Evolutionary conservation across 768 basidiomycete species (phyloP), one percentile per base, ranked within the genome.

Genomic region (Thelephora aurantiotincta): DNA sequence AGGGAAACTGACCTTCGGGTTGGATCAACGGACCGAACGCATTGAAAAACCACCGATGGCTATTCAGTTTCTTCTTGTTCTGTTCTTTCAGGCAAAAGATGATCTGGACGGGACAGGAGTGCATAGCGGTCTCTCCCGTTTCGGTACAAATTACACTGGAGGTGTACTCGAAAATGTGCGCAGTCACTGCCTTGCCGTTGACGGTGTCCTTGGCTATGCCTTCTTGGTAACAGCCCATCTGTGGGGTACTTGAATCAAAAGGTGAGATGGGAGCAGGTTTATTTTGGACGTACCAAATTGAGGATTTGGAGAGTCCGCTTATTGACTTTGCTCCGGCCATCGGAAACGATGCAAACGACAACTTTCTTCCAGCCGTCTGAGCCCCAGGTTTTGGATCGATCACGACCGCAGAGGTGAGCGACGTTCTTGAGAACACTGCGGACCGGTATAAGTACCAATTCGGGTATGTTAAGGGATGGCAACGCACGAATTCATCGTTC

Each of bases 31-130:
- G 88, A 18, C 87, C 86, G 53, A 94, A 87, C 0, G 88, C 92
- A 58, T 96, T 96, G 74, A 96, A 94, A 72, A 94, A 94, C 92
- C 92, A 96, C 16, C 92, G 76, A 58, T 96, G 91, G 55, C 83
- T 86, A 68, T 94, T 94, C 56, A 94, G 72, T 63, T 96, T 94
- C 73, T 94, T 93, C 72, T 91, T 91, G 73, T 93, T 96, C 67
- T 89, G 86, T 62, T 93, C 90, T 64, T 93, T 93, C 57, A 93
- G 68, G 58, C 89, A 91, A 68, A 92, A 92, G 42, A 98, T 68
- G 55, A 88, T 72, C 63, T 92, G 93, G 50, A 89, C 78, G 0
- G 91, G 81, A 57, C 84, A 87, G 1, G 74, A 65, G n/a, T 80
- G 75, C 45, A 73, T 69, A 0, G 80, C 77, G 11, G 91, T 82